phyloP scores from a whole-genome alignment of 1,284 basidiomycete species.

The Marasmius fiardii region DNA sequence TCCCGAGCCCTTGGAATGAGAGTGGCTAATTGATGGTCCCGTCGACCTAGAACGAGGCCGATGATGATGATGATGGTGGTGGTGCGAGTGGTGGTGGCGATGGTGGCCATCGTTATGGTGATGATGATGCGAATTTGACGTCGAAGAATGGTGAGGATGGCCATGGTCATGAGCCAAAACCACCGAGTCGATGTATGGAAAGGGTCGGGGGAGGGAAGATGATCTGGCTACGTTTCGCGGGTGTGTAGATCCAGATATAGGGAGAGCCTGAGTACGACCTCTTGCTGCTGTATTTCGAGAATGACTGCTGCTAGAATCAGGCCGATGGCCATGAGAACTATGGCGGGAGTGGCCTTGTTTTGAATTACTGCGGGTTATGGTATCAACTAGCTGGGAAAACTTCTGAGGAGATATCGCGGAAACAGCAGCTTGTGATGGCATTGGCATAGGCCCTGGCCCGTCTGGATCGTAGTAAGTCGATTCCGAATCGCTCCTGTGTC shows the following conservation, averaged over 20 bases:
- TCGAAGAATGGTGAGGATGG: neutral
- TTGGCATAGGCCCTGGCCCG: neutral
- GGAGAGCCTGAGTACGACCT: conserved; percentile 4
- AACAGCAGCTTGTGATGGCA: neutral
- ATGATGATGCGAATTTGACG: neutral
- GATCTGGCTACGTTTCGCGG: neutral
- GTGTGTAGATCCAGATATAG: neutral
- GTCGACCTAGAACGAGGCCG: neutral
- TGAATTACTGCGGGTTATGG: too few relatives aligned
- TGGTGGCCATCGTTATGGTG: neutral
- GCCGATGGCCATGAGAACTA: neutral
- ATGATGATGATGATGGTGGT: neutral
- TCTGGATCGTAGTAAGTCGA: neutral
- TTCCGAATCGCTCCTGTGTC: neutral
- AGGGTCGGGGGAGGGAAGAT: neutral
- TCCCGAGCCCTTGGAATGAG: neutral
- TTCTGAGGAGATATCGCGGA: too few relatives aligned
- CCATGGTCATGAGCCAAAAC: neutral
- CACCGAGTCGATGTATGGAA: neutral
- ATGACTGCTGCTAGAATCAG: neutral
- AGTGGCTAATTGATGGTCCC: neutral
- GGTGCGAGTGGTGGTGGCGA: neutral
- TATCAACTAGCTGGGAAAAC: too few relatives aligned
- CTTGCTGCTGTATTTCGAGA: neutral
- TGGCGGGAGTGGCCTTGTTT: neutral